phyloP scores from a whole-genome alignment of 2,329 filamentous ascomycete genomes.

The Coniochaeta sp. region DNA sequence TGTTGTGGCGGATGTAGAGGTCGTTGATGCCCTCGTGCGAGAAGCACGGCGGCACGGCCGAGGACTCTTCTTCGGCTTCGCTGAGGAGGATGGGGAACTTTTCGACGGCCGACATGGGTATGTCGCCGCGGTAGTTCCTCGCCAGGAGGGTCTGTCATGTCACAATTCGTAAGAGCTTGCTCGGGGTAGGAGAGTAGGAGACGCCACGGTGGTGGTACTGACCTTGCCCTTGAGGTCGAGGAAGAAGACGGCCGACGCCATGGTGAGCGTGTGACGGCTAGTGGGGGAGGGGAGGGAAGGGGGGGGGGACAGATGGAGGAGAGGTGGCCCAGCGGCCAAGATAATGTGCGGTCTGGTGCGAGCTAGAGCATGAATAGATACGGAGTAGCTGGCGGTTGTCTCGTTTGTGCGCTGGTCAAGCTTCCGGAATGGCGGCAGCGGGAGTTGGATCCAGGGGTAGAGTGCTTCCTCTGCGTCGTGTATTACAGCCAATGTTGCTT shows the following conservation, averaged over 20 bases:
- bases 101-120: slow-evolving; percentile 98
- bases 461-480: background rate
- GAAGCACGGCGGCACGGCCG: slow-evolving; percentile 94
- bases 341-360: background rate
- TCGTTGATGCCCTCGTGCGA: slow-evolving; percentile 98
- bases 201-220: too few species aligned
- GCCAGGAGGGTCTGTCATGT: slow-evolving; percentile 78
- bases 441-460: background rate
- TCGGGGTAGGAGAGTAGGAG: background rate
- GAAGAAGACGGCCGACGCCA: slow-evolving; percentile 98
- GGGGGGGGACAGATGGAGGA: slow-evolving; percentile 11
- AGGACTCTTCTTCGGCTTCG: slow-evolving; percentile 98
- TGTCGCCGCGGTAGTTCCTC: slow-evolving; percentile 96
- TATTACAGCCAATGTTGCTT: background rate
- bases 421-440: background rate
- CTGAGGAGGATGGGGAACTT: slow-evolving; percentile 93
- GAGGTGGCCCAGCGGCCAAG: slow-evolving; percentile 10
- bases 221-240: slow-evolving; percentile 99
- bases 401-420: background rate
- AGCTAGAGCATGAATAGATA: background rate
- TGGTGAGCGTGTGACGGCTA: slow-evolving; percentile 34
- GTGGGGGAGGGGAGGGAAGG: slow-evolving; percentile 8
- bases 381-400: too few species aligned
- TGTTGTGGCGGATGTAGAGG: slow-evolving; percentile 98
- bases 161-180: slow-evolving; percentile 5